Evolutionary conservation across 768 basidiomycete genomes (phyloP), one percentile per base, ranked within the genome.

Genomic region (Russula abietina): DNA sequence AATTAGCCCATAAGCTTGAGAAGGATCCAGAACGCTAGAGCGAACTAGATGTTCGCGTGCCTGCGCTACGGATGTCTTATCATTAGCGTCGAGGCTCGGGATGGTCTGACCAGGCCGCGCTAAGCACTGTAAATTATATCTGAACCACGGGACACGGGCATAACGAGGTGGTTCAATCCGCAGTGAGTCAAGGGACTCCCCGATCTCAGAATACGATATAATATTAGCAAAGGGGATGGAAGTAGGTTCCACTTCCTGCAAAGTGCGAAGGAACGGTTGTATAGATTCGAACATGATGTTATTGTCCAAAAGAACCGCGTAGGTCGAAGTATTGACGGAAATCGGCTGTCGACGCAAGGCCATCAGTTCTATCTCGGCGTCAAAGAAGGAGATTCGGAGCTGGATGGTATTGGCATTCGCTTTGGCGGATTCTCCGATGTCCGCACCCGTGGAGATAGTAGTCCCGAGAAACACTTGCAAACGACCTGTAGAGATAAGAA

Each of bases 1-100:
- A 4, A 92, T 70, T 2, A 91, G 75, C 1, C 89, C 85, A 59
- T 88, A 84, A 0, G 80, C 84, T 69, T 92, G 90, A 70, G 86
- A 87, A 0, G 80, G 76, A 65, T 92, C 90, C 32, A 92, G 75
- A 6, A 78, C 74, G 68, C 85, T 89, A 4, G 73, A 71, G 19
- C 68, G 62, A 48, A 65, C 73, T 22, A 90, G 71, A 48, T 77
- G 75, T 24, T 70, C 62, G 6, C 83, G 78, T 0, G 82, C 86
- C 19, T 60, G 62, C 3, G 69, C 75, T n/a, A 87, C 69, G 0
- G 84, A 83, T 11, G 58, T 64, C 9, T 69, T 72, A 57, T 83
- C 78, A 1, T 73, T 70, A 0, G 78, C 77, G 52, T 73, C 73
- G 16, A 83, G 65, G 52, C 79, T 75, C 7, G 68, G 68, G 5